phyloP scores from a whole-genome alignment of 2,329 filamentous ascomycete species.

The Fusarium sp. region DNA sequence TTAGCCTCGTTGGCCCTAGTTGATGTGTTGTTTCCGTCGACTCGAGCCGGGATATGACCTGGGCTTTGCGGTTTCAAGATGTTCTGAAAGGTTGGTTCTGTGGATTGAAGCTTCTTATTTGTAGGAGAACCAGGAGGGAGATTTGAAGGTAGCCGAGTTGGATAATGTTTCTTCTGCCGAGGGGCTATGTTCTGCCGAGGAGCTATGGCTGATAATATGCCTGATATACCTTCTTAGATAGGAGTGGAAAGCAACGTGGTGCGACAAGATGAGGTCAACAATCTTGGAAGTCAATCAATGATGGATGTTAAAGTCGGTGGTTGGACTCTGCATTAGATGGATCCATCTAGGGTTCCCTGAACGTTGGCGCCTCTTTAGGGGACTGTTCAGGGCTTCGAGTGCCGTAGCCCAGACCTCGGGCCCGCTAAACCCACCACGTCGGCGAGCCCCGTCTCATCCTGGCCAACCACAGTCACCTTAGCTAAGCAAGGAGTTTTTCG shows the following conservation, averaged over 20 bases:
- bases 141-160: not conserved
- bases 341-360: conserved; percentile 24
- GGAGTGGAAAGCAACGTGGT: conserved; percentile 14
- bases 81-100: conserved; percentile 11
- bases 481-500: conserved; percentile 37
- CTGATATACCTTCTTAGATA: conserved; percentile 3
- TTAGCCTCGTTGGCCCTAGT: conserved; percentile 19
- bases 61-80: conserved; percentile 35
- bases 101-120: not conserved
- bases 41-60: conserved; percentile 37
- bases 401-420: conserved; percentile 14
- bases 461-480: conserved; percentile 30
- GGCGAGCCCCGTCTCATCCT: conserved; percentile 15
- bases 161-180: not conserved
- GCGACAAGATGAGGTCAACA: not conserved
- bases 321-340: conserved; percentile 18
- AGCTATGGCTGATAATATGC: not conserved
- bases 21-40: conserved; percentile 28
- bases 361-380: conserved; percentile 31
- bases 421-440: conserved; percentile 19
- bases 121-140: not conserved
- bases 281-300: too few species aligned
- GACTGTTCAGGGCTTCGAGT: conserved; percentile 30
- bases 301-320: conserved; percentile 34
- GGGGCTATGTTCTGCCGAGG: not conserved